phyloP scores from a whole-genome alignment of 345 rosid species.

The Firmiana major region DNA sequence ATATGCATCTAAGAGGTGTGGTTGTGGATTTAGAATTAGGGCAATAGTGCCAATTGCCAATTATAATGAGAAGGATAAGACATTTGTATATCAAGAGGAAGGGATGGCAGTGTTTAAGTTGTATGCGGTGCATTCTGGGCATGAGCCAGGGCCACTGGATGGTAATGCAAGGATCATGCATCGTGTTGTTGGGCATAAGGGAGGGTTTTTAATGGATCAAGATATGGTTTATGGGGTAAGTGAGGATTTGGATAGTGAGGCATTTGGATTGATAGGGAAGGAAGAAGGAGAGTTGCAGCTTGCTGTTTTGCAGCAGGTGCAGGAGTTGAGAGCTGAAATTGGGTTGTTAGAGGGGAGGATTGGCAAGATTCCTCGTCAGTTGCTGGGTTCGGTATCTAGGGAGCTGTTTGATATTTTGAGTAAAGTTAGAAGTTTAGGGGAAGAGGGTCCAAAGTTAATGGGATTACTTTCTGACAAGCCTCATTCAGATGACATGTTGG shows the following conservation, averaged over 20 bases:
- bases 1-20: constrained; percentile 92
- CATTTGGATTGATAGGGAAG: constrained; percentile 59
- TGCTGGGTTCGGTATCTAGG: constrained; percentile 64
- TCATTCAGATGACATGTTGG: constrained; percentile 62
- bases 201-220: constrained; percentile 66
- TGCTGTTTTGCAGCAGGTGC: constrained; percentile 71
- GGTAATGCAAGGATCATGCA: constrained; percentile 99
- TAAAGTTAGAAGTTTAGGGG: constrained; percentile 75
- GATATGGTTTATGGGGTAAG: constrained; percentile 79
- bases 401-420: constrained; percentile 66
- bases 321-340: constrained; percentile 68
- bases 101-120: constrained; percentile 90
- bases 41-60: constrained; percentile 94
- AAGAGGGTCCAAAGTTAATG: constrained; percentile 54
- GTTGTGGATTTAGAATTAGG: constrained; percentile 94
- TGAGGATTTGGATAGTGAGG: constrained; percentile 74
- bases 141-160: constrained; percentile 94
- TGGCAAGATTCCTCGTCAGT: constrained; percentile 52
- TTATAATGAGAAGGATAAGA: constrained; percentile 92
- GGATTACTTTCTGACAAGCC: constrained; percentile 54
- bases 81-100: constrained; percentile 93
- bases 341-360: constrained; percentile 69
- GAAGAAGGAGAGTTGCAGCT: constrained; percentile 68
- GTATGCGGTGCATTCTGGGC: constrained; percentile 97
- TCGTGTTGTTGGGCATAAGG: constrained; percentile 89